Base-by-base conservation (phyloP, 192 early-diverging fungal genomes). In the Umbelopsis isabellina region DNA sequence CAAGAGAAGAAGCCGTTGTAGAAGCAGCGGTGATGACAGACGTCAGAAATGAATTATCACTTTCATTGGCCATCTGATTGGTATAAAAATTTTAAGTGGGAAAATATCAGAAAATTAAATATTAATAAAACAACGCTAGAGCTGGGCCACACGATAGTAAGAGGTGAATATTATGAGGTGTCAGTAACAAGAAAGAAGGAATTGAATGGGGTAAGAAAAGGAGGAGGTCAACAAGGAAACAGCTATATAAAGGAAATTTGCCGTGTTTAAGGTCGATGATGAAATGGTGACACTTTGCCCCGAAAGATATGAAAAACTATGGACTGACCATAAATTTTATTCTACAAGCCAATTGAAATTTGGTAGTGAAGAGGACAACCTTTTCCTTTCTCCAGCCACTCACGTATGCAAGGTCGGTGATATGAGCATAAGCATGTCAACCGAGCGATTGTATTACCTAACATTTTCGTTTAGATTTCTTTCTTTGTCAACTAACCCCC, bases 381-480 rank as follows among this genome's bases (percentile, higher is more conserved):
- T 25, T 85, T 82, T 35, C 88, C 88, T 68, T 89, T 85, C 49
- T 82, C 80, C 23, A 95, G 84, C 95, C 95, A 97, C 58, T 82
- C 86, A 47, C 82, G 83, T 68, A 97, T 91, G 79, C 95, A 97
- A 45, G 82, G 83, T 25, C 87, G 82, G 79, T 97, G 95, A 80
- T 94, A 97, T 22, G 91, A 88, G 79, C 95, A 97, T 23, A 97
- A 78, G 72, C 95, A 97, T 67, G 91, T 94, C 75, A 95, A 83
- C 2, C 93, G 79, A 0, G 94, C 92, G 52, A 95, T 90, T 15
- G 83, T 80, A 70, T 95, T 85, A 35, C 90, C 90, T 88, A 23
- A 45, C 20, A 47, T 65, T 16, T 49, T 44, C 22, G 49, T 9
- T 70, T 11, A 44, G 16, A 33, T 25, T 53, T 67, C 46, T 65